Conservation (phyloP, 805 yeast genomes). For the Lachancea sp. region DNA sequence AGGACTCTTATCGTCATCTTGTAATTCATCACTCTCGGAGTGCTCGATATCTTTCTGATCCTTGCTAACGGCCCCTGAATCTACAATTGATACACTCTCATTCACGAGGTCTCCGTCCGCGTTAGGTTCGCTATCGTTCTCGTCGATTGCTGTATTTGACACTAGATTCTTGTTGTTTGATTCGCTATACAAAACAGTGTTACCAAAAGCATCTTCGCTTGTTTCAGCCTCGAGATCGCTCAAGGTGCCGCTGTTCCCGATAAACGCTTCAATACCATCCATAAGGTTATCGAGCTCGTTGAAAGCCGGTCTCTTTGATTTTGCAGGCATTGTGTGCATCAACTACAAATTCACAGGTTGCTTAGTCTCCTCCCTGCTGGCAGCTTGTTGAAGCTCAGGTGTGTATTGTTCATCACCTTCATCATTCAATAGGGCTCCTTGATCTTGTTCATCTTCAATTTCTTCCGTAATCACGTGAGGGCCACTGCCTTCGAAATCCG, state of each 20-base stretch:
- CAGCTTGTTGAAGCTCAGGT: conserved; percentile 11
- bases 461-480: conserved; percentile 22
- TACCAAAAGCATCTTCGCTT: background rate
- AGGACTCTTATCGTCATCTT: no score
- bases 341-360: background rate
- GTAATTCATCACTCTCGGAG: no score
- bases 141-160: background rate
- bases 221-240: background rate
- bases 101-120: no score
- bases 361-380: conserved; percentile 2
- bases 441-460: conserved; percentile 16
- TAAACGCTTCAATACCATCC: conserved; percentile 25
- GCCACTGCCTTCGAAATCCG: conserved; percentile 16
- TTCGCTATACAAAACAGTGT: background rate
- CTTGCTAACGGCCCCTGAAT: no score
- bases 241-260: background rate
- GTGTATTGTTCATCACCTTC: conserved; percentile 20
- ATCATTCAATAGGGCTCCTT: conserved; percentile 18
- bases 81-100: no score
- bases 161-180: background rate
- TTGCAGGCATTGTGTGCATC: background rate
- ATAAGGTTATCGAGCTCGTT: conserved; percentile 10
- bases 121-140: no score
- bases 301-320: conserved; percentile 13
- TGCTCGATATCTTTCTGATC: no score